Evolutionary conservation across 179 eudicot species (phyloP).

Genomic region (Sideroxylon spinosum): DNA sequence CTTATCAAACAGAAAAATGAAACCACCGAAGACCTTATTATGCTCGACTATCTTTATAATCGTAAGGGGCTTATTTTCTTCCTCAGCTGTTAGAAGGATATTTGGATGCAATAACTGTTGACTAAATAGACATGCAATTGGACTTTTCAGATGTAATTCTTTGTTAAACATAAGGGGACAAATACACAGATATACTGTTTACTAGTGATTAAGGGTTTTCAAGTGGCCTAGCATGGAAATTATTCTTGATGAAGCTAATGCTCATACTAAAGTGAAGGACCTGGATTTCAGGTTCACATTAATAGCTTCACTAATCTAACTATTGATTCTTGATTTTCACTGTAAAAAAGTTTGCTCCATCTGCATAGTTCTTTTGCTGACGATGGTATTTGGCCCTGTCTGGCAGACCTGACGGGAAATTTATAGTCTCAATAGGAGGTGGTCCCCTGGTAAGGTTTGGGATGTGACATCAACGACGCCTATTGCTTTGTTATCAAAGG

Average conservation of each 20-base stretch:
- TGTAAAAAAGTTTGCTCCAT: neutral
- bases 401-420: slow-evolving; percentile 84
- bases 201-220: slow-evolving; percentile 42
- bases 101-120: neutral
- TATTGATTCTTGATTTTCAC: neutral
- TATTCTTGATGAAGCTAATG: slow-evolving; percentile 48
- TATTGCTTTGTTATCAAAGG: slow-evolving; percentile 54
- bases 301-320: neutral
- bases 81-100: neutral
- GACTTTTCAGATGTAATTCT: neutral
- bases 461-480: slow-evolving; percentile 50
- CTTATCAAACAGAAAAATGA: too few relatives aligned
- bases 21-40: neutral
- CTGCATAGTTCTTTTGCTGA: neutral
- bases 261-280: slow-evolving; percentile 71
- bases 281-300: slow-evolving; percentile 72
- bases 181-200: neutral
- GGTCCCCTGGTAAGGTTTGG: slow-evolving; percentile 91
- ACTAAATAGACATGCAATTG: neutral
- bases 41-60: neutral
- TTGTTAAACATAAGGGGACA: neutral
- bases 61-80: neutral
- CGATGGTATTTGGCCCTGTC: neutral
- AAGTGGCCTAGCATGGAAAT: slow-evolving; percentile 92
- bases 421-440: slow-evolving; percentile 75